A percentile compares a stretch with the other conserved stretches of the same genome.
Evolutionary conservation across 2,329 filamentous ascomycete species (phyloP).

Genomic region (Penicillium sp.): DNA sequence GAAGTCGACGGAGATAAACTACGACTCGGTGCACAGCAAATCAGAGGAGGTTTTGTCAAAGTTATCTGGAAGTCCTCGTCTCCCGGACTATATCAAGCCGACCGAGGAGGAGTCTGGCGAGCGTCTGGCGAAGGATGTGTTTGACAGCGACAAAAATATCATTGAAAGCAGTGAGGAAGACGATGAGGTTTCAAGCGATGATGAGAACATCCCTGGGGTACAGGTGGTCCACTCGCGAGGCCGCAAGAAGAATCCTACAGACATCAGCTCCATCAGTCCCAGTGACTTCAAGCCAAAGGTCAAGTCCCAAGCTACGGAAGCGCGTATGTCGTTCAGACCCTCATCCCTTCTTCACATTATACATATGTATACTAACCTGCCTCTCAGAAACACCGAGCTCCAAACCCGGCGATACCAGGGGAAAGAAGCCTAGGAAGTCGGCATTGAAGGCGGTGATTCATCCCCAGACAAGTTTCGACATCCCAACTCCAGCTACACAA

Average conservation of each 20-base stretch:
- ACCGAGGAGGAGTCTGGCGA: constrained; percentile 35
- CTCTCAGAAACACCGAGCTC: constrained; percentile 9
- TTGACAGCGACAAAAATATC: constrained; percentile 62
- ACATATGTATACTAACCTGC: constrained; percentile 1
- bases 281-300: constrained; percentile 37
- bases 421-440: constrained; percentile 38
- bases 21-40: constrained; percentile 65
- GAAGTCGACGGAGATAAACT: background rate
- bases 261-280: constrained; percentile 31
- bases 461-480: constrained; percentile 81
- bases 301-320: constrained; percentile 70
- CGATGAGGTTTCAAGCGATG: constrained; percentile 57
- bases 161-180: constrained; percentile 70
- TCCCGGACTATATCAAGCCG: constrained; percentile 65
- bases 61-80: constrained; percentile 60
- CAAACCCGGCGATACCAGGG: constrained; percentile 36
- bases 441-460: constrained; percentile 61
- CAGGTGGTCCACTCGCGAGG: constrained; percentile 30
- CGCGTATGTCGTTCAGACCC: constrained; percentile 55
- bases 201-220: constrained; percentile 47
- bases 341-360: background rate
- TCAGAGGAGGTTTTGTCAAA: constrained; percentile 70
- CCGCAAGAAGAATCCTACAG: constrained; percentile 28
- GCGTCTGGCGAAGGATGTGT: constrained; percentile 69
- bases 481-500: constrained; percentile 56